A percentile compares a stretch with the other conserved stretches of the same genome.
These are phyloP conservation scores for Talaromyces sp. DNA, from an alignment of 2,329 filamentous ascomycete genomes.

Conservation along the genomic window DNA sequence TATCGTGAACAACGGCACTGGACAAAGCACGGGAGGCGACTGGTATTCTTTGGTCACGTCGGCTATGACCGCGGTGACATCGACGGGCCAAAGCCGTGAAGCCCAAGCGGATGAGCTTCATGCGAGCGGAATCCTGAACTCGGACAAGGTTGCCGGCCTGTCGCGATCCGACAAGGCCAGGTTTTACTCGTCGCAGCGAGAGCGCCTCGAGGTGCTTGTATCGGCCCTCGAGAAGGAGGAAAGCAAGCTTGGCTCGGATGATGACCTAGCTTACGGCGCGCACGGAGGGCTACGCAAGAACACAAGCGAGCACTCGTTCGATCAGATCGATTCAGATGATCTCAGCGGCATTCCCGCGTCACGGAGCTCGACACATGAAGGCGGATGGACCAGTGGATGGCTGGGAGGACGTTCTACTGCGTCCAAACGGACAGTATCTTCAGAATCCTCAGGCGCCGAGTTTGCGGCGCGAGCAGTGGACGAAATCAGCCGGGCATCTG, in stretches of 20 bases:
- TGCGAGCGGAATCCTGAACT: slow-evolving; percentile 61
- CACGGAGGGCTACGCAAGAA: slow-evolving; percentile 60
- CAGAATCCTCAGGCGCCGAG: slow-evolving; percentile 21
- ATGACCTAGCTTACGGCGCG: slow-evolving; percentile 37
- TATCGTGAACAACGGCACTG: slow-evolving; percentile 46
- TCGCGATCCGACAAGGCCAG: slow-evolving; percentile 59
- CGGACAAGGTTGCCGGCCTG: slow-evolving; percentile 58
- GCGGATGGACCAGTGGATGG: slow-evolving; percentile 10
- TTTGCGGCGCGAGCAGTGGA: slow-evolving; percentile 22
- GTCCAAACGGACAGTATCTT: slow-evolving; percentile 3
- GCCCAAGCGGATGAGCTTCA: slow-evolving; percentile 46
- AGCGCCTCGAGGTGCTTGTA: slow-evolving; percentile 67
- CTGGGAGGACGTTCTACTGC: slow-evolving; percentile 5
- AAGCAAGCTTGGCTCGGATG: slow-evolving; percentile 44
- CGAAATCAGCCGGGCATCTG: slow-evolving; percentile 17
- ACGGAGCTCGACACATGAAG: not conserved
- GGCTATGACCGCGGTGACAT: slow-evolving; percentile 60
- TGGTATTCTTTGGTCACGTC: slow-evolving; percentile 73
- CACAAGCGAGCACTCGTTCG: slow-evolving; percentile 81
- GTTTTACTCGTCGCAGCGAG: slow-evolving; percentile 73
- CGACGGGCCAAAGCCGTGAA: slow-evolving; percentile 31
- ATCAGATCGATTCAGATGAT: slow-evolving; percentile 75
- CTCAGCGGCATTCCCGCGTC: slow-evolving; percentile 8
- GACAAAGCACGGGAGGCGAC: slow-evolving; percentile 45
- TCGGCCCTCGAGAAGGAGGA: slow-evolving; percentile 76